These are phyloP conservation scores for Sporopachydermia lactativora DNA, from an alignment of 805 yeast genomes.

Conservation along the genomic window DNA sequence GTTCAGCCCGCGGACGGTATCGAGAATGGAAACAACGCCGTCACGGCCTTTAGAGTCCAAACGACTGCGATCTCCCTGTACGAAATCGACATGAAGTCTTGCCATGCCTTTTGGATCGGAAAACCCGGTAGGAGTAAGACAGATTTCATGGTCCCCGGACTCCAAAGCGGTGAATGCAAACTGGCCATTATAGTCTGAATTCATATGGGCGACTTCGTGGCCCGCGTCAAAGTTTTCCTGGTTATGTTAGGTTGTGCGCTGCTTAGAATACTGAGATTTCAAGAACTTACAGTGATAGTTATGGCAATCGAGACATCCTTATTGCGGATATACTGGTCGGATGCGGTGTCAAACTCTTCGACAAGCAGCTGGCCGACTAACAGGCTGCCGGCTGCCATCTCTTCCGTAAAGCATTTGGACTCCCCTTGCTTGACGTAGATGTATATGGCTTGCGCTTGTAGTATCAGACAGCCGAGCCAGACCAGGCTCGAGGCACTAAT, in stretches of 20 bases:
- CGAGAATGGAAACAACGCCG: constrained; percentile 36
- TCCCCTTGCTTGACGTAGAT: neutral
- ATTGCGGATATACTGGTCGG: neutral
- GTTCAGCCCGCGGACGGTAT: constrained; percentile 41
- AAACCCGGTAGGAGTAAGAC: constrained; percentile 30
- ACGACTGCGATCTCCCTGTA: constrained; percentile 49
- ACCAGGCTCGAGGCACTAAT: too few relatives aligned
- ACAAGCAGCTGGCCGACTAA: neutral
- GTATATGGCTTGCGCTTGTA: too few relatives aligned
- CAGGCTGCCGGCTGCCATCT: neutral
- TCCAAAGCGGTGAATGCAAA: constrained; percentile 75
- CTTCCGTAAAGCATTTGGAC: neutral
- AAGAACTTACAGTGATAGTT: neutral
- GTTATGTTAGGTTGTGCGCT: constrained; percentile 6
- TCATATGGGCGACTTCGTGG: constrained; percentile 63
- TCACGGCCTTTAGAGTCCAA: constrained; percentile 49
- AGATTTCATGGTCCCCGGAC: constrained; percentile 73
- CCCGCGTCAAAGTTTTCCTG: constrained; percentile 69
- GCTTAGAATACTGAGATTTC: neutral
- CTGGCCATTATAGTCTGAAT: constrained; percentile 42
- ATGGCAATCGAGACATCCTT: neutral
- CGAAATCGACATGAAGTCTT: constrained; percentile 63
- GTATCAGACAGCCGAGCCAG: too few relatives aligned
- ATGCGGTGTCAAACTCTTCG: neutral
- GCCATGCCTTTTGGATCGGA: constrained; percentile 26